Conservation (phyloP, 2,329 filamentous ascomycete genomes). For the Epichloe sibirici region DNA sequence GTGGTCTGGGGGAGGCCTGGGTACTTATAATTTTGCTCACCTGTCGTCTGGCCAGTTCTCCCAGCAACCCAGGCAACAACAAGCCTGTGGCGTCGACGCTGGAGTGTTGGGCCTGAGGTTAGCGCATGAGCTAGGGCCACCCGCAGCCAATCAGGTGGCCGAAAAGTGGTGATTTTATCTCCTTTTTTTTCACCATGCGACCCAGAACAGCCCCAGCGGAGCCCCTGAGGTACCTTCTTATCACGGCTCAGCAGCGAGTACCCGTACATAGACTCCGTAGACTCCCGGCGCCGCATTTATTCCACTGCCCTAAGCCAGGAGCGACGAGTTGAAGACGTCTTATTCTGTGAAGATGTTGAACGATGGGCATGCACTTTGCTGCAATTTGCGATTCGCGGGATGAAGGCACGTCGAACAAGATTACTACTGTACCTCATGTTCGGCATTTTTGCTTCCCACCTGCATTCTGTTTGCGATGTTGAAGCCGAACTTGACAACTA, state of each 20-base stretch:
- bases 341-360: too few species aligned
- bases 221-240: constrained; percentile 29
- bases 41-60: constrained; percentile 24
- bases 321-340: too few species aligned
- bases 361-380: too few species aligned
- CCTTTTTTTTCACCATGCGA: constrained; percentile 22
- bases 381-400: neutral
- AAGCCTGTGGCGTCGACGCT: constrained; percentile 31
- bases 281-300: too few species aligned
- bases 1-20: constrained; percentile 39
- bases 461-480: too few species aligned
- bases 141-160: constrained; percentile 26
- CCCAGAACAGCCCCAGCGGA: constrained; percentile 19
- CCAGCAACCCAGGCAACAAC: constrained; percentile 35
- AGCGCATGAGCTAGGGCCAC: constrained; percentile 21
- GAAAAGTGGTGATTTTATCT: constrained; percentile 24
- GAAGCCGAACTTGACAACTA: too few species aligned
- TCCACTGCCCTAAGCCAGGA: too few species aligned
- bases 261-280: neutral
- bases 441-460: too few species aligned
- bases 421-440: neutral
- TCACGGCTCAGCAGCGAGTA: constrained; percentile 15
- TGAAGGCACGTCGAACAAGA: neutral
- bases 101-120: constrained; percentile 26
- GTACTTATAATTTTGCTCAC: constrained; percentile 44